Conservation (phyloP, 2,329 filamentous ascomycete species). For the Neonectria faginata region DNA sequence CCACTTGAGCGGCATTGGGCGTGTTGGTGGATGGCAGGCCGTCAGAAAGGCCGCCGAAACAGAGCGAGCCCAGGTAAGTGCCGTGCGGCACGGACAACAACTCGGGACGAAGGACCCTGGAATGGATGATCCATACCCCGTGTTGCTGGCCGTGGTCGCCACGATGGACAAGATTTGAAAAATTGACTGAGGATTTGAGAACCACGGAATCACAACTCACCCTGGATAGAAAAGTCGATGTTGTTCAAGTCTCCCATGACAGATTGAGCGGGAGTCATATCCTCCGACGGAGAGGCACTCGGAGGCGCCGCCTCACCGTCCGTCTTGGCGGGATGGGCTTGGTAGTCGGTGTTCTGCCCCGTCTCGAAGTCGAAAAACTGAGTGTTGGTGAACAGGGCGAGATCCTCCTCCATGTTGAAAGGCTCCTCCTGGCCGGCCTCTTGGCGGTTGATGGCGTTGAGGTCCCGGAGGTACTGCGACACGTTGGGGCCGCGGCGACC, state of each 20-base stretch:
- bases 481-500: slow-evolving; percentile 87
- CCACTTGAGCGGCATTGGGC: slow-evolving; percentile 38
- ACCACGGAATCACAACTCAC: slow-evolving; percentile 53
- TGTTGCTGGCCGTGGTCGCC: not conserved
- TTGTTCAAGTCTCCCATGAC: slow-evolving; percentile 60
- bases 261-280: slow-evolving; percentile 54
- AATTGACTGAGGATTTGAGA: not conserved
- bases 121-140: not conserved
- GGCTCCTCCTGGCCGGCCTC: slow-evolving; percentile 65
- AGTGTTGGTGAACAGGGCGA: slow-evolving; percentile 84
- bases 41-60: slow-evolving; percentile 15
- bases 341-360: slow-evolving; percentile 69
- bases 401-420: slow-evolving; percentile 75
- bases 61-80: slow-evolving; percentile 4
- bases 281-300: slow-evolving; percentile 52
- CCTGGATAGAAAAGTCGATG: slow-evolving; percentile 65
- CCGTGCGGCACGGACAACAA: slow-evolving; percentile 26
- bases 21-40: slow-evolving; percentile 21
- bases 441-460: slow-evolving; percentile 80
- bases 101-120: slow-evolving; percentile 10
- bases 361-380: slow-evolving; percentile 84
- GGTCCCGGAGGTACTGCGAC: slow-evolving; percentile 86
- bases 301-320: slow-evolving; percentile 50
- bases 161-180: not conserved
- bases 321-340: slow-evolving; percentile 61